Conservation (phyloP, 2,329 filamentous ascomycete genomes). For the Cercospora nicotianae region DNA sequence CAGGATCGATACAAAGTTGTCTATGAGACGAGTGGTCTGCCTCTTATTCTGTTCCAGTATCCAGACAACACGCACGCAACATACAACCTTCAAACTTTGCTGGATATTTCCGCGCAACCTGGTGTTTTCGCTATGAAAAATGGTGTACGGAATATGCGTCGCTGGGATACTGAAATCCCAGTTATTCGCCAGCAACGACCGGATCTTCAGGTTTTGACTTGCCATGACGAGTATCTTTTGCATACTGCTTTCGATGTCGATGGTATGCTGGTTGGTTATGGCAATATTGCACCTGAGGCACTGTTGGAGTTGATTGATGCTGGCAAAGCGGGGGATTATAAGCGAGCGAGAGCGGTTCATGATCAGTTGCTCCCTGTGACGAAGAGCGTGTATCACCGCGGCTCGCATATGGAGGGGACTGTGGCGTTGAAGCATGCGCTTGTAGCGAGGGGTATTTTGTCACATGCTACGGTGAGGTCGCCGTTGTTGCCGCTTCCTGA, state of each 20-base stretch:
- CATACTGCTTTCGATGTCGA: slow-evolving; percentile 56
- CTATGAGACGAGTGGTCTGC: background rate
- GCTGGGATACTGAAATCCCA: background rate
- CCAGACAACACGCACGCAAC: background rate
- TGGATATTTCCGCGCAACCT: background rate
- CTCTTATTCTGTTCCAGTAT: background rate
- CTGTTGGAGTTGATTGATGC: background rate
- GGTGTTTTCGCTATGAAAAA: background rate
- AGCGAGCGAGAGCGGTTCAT: slow-evolving; percentile 47
- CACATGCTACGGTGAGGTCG: slow-evolving; percentile 54
- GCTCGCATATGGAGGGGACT: slow-evolving; percentile 56
- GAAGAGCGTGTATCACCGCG: slow-evolving; percentile 56
- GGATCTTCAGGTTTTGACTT: slow-evolving; percentile 53
- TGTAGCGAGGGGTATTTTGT: slow-evolving; percentile 52
- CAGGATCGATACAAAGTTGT: background rate
- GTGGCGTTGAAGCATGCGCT: slow-evolving; percentile 52
- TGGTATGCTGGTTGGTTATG: slow-evolving; percentile 57
- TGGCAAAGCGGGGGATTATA: background rate
- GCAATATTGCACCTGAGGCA: slow-evolving; percentile 32
- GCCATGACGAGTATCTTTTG: slow-evolving; percentile 56
- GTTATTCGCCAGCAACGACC: slow-evolving; percentile 45
- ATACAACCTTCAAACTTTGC: background rate
- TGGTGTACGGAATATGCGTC: background rate
- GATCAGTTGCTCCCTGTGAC: slow-evolving; percentile 54
- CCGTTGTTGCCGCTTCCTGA: slow-evolving; percentile 48